Conservation (phyloP, 805 yeast genomes). For the Candida andamanensis region DNA sequence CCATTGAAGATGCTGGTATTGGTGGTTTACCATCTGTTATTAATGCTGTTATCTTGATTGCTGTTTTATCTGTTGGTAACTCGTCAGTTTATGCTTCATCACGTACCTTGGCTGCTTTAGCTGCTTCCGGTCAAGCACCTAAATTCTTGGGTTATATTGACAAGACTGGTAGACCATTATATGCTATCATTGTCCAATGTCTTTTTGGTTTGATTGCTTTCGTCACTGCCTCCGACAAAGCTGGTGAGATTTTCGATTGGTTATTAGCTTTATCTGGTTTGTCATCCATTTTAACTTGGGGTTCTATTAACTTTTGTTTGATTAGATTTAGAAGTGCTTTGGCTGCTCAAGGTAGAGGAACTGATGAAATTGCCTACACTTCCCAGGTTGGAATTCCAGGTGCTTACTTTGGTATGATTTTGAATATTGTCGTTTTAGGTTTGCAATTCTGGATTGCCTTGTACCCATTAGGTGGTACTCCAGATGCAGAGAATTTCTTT, state of each 20-base stretch:
- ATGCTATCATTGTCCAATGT: constrained; percentile 37
- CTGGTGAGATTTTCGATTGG: constrained; percentile 43
- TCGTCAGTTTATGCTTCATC: constrained; percentile 38
- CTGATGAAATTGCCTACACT: constrained; percentile 61
- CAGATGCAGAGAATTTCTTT: constrained; percentile 54
- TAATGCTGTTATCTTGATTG: constrained; percentile 36
- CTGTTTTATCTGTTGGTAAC: constrained; percentile 40
- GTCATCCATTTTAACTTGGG: constrained; percentile 47
- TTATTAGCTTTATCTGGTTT: constrained; percentile 46
- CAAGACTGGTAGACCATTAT: constrained; percentile 46
- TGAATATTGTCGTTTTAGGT: constrained; percentile 57
- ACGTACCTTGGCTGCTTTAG: constrained; percentile 42
- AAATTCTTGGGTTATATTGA: constrained; percentile 40
- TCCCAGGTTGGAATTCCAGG: constrained; percentile 69
- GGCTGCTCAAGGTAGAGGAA: constrained; percentile 58
- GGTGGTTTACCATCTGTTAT: constrained; percentile 34
- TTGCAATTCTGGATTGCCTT: constrained; percentile 84
- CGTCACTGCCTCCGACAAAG: constrained; percentile 38
- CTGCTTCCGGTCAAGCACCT: constrained; percentile 45
- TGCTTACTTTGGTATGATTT: constrained; percentile 53
- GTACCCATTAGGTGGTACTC: constrained; percentile 53
- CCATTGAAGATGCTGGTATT: constrained; percentile 37
- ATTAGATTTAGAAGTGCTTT: constrained; percentile 56
- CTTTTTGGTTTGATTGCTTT: constrained; percentile 40
- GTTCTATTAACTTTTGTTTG: constrained; percentile 39